These are phyloP conservation scores for Arabidopsis arenosa DNA, from an alignment of 345 rosid genomes.

Conservation along the genomic window DNA sequence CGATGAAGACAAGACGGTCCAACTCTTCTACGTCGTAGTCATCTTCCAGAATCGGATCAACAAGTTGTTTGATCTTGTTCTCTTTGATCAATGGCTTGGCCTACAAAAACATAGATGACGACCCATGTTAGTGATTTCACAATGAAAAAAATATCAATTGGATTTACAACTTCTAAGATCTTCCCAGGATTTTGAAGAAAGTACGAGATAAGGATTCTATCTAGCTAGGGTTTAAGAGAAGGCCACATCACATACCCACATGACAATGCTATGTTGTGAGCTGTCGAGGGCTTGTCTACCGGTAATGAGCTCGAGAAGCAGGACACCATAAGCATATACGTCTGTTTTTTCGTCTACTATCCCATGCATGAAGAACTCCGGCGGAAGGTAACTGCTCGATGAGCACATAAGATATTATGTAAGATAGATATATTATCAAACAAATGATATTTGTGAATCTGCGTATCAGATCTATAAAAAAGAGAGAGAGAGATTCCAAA, in stretches of 20 bases:
- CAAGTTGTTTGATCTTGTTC: constrained; percentile 57
- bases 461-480: not conserved
- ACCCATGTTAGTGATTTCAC: not conserved
- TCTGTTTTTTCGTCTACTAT: constrained; percentile 94
- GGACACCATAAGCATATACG: constrained; percentile 88
- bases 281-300: constrained; percentile 83
- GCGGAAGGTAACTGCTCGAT: constrained; percentile 76
- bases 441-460: not conserved
- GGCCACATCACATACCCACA: constrained; percentile 72
- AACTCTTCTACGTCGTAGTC: constrained; percentile 59
- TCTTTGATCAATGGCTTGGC: constrained; percentile 72
- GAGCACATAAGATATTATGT: not conserved
- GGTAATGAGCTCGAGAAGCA: constrained; percentile 80
- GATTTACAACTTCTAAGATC: not conserved
- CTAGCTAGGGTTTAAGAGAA: constrained; percentile 14
- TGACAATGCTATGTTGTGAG: constrained; percentile 81
- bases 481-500: constrained; percentile 42
- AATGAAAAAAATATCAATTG: not conserved
- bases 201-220: constrained; percentile 18
- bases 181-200: not conserved
- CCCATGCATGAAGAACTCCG: constrained; percentile 93
- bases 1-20: constrained; percentile 52
- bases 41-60: constrained; percentile 67
- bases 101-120: constrained; percentile 42
- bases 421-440: not conserved